A percentile compares a stretch with the other conserved stretches of the same genome.
Evolutionary conservation across 805 yeast species (phyloP).

Genomic region (Monosporozyma aerobia): DNA sequence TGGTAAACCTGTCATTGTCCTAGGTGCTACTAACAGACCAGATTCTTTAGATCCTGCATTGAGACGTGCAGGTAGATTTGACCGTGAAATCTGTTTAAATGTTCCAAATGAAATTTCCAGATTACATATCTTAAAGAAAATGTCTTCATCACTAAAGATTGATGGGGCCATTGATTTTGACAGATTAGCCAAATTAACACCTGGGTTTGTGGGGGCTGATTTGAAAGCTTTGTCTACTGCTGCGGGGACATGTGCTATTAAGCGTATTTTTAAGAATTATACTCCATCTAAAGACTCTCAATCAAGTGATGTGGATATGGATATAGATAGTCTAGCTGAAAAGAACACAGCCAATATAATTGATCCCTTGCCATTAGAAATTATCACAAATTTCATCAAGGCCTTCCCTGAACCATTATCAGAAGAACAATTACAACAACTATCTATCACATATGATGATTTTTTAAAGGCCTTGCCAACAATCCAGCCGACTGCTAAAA

Average conservation of each 20-base stretch:
- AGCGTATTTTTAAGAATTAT: constrained; percentile 68
- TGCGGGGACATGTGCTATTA: constrained; percentile 90
- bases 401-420: constrained; percentile 76
- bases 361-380: constrained; percentile 39
- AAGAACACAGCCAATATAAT: constrained; percentile 29
- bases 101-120: constrained; percentile 90
- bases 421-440: constrained; percentile 61
- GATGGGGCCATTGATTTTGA: constrained; percentile 62
- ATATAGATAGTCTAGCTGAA: constrained; percentile 9
- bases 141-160: constrained; percentile 58
- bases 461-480: constrained; percentile 80
- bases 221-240: constrained; percentile 88
- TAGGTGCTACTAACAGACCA: constrained; percentile 96
- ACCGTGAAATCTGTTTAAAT: constrained; percentile 83
- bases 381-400: constrained; percentile 62
- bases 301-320: constrained; percentile 8
- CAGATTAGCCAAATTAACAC: constrained; percentile 80
- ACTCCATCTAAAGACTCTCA: constrained; percentile 1
- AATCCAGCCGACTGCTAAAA: constrained; percentile 92
- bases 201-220: constrained; percentile 98
- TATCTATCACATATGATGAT: constrained; percentile 70
- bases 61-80: constrained; percentile 94
- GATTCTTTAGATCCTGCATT: constrained; percentile 91
- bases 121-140: constrained; percentile 60
- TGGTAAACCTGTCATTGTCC: constrained; percentile 86